phyloP scores from a whole-genome alignment of 1,139 yeast genomes.

The Diutina scorzettiae region DNA sequence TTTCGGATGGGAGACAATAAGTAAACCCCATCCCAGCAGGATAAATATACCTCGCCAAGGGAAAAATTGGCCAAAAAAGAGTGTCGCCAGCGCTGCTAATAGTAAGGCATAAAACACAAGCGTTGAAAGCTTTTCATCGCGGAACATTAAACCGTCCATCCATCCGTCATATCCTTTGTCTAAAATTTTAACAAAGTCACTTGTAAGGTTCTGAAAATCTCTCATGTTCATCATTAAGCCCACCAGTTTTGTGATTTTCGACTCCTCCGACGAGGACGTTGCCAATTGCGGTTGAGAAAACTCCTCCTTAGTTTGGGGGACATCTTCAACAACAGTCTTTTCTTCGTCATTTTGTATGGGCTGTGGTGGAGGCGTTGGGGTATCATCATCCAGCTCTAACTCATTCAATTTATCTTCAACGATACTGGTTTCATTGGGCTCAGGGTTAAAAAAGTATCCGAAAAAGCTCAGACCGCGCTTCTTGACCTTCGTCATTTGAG shows the following conservation, averaged over 20 bases:
- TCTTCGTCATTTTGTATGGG: background rate
- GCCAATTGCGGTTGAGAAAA: constrained; percentile 2
- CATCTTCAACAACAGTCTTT: background rate
- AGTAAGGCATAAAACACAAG: constrained; percentile 32
- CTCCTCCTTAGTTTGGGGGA: background rate
- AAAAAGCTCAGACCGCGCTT: constrained; percentile 46
- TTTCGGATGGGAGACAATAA: background rate
- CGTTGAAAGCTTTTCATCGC: constrained; percentile 59
- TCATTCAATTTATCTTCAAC: constrained; percentile 16
- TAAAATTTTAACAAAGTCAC: constrained; percentile 39
- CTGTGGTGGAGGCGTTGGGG: constrained; percentile 10
- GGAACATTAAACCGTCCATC: constrained; percentile 58
- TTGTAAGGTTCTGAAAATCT: constrained; percentile 51
- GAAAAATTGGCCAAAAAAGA: constrained; percentile 47
- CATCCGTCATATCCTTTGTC: constrained; percentile 45
- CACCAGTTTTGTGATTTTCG: background rate
- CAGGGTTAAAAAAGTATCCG: constrained; percentile 34
- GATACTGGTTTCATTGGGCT: constrained; percentile 15
- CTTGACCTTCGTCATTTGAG: constrained; percentile 30
- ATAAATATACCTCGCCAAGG: constrained; percentile 15
- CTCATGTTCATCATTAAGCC: constrained; percentile 39
- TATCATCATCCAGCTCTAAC: constrained; percentile 10
- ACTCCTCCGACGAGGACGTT: background rate
- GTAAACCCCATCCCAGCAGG: constrained; percentile 1
- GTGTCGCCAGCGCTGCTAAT: constrained; percentile 21